phyloP scores from a whole-genome alignment of 2,329 filamentous ascomycete species.

The Huntiella abstrusa region DNA sequence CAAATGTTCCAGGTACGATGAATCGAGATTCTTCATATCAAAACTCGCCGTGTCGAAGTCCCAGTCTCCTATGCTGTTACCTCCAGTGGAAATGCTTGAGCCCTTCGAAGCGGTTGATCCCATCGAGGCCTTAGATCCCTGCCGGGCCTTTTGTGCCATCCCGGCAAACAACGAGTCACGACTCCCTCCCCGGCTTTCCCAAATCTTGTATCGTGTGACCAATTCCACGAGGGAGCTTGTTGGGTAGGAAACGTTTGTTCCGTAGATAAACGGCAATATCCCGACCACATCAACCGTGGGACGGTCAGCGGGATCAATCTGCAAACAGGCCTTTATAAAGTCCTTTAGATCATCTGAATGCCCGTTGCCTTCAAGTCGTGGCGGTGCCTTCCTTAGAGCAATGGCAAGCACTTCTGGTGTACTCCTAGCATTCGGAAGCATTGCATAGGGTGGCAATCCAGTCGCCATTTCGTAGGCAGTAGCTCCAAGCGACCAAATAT shows the following conservation, averaged over 20 bases:
- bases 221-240: slow-evolving; percentile 43
- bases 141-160: slow-evolving; percentile 1
- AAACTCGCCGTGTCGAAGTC: slow-evolving; percentile 3
- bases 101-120: slow-evolving; percentile 20
- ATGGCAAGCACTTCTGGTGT: slow-evolving; percentile 21
- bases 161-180: slow-evolving; percentile 40
- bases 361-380: slow-evolving; percentile 50
- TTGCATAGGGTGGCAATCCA: slow-evolving; percentile 52
- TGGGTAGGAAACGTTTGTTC: slow-evolving; percentile 44
- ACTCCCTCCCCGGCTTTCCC: slow-evolving; percentile 56
- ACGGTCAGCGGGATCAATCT: slow-evolving; percentile 46
- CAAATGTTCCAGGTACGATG: background rate
- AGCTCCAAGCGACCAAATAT: slow-evolving; percentile 74
- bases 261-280: slow-evolving; percentile 47
- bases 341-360: slow-evolving; percentile 52
- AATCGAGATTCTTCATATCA: background rate
- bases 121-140: slow-evolving; percentile 4
- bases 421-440: slow-evolving; percentile 19
- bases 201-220: slow-evolving; percentile 53
- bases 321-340: slow-evolving; percentile 54
- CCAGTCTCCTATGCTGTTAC: slow-evolving; percentile 3
- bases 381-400: slow-evolving; percentile 41
- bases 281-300: slow-evolving; percentile 53
- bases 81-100: slow-evolving; percentile 27
- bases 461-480: slow-evolving; percentile 68